Evolutionary conservation across 106 monocot genomes (phyloP).

Genomic region (Dactylorhiza incarnata): DNA sequence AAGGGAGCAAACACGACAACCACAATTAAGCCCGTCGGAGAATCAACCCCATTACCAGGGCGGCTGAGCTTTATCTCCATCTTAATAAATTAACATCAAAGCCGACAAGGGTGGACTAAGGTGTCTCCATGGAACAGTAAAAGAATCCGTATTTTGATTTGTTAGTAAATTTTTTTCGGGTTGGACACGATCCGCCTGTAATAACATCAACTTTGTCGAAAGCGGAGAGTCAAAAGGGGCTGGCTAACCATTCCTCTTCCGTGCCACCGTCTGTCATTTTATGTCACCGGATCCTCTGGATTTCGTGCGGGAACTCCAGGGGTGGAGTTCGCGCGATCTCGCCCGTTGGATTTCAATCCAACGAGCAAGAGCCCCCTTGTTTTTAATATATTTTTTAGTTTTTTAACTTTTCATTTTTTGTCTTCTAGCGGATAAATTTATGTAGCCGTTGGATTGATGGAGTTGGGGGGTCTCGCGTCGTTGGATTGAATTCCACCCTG

Average conservation of each 20-base stretch:
- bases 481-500: too few relatives aligned
- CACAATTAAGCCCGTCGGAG: not conserved
- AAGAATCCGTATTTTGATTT: not conserved
- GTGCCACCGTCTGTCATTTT: slow-evolving; percentile 9
- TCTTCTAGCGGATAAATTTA: too few relatives aligned
- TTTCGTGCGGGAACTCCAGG: too few relatives aligned
- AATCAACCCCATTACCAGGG: not conserved
- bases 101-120: not conserved
- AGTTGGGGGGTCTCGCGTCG: too few relatives aligned
- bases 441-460: too few relatives aligned
- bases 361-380: too few relatives aligned
- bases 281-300: too few relatives aligned
- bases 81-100: not conserved
- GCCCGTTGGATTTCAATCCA: too few relatives aligned
- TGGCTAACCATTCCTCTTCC: slow-evolving; percentile 11
- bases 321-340: too few relatives aligned
- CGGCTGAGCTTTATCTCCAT: not conserved
- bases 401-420: too few relatives aligned
- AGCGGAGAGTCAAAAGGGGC: slow-evolving; percentile 25
- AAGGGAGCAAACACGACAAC: too few relatives aligned
- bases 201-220: slow-evolving; percentile 27
- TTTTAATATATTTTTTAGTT: too few relatives aligned
- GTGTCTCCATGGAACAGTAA: not conserved
- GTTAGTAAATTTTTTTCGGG: not conserved
- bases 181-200: not conserved